These are phyloP conservation scores for Mortierella polycephala DNA, from an alignment of 371 early-diverging fungal species.

Conservation along the genomic window DNA sequence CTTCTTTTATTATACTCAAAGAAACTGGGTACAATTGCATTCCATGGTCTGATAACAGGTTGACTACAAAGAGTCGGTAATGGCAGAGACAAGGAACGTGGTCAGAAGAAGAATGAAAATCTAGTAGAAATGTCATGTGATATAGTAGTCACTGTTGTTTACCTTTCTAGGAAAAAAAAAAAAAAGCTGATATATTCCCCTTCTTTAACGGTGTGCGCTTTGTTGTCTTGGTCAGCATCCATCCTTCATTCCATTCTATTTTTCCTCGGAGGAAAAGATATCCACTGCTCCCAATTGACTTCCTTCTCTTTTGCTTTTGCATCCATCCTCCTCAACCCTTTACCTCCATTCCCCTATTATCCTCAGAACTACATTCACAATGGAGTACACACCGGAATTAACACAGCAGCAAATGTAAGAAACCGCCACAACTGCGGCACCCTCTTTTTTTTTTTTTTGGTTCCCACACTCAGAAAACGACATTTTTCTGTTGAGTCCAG, in stretches of 20 bases:
- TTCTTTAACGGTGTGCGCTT: no score
- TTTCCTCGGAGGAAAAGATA: neutral
- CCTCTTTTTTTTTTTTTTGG: no score
- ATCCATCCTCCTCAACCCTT: neutral
- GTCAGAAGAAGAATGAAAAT: no score
- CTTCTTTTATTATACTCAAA: no score
- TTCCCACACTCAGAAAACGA: neutral
- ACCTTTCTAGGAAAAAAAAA: neutral
- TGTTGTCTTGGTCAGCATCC: constrained; percentile 7
- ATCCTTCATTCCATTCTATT: neutral
- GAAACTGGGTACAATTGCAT: no score
- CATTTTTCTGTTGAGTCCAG: neutral
- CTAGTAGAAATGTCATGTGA: no score
- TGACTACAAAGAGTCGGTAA: no score
- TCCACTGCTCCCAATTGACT: neutral
- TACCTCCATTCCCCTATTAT: neutral
- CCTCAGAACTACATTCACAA: constrained; percentile 1
- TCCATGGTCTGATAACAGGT: no score
- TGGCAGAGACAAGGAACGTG: no score
- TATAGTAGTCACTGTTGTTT: neutral
- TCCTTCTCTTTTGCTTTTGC: neutral
- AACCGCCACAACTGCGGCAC: constrained; percentile 2
- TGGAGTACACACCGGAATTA: constrained; percentile 43
- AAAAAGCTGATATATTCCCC: neutral
- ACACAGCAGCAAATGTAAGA: constrained; percentile 45